These are phyloP conservation scores for Phytophthora hybrid DNA, from an alignment of 352 stramenopile genomes.

Conservation along the genomic window DNA sequence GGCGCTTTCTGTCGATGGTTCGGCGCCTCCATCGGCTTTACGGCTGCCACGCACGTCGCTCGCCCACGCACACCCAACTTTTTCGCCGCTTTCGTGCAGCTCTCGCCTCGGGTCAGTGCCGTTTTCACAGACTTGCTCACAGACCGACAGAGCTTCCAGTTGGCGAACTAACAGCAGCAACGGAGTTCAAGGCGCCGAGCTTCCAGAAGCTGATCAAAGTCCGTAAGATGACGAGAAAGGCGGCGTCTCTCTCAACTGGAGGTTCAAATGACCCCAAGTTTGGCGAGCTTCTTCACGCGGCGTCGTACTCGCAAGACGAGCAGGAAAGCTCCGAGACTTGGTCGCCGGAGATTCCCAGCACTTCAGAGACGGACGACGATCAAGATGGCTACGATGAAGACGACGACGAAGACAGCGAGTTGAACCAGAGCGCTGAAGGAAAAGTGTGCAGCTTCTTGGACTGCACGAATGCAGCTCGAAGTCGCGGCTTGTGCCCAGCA, in stretches of 20 bases:
- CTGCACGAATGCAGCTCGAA: slow-evolving; percentile 59
- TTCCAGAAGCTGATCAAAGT: slow-evolving; percentile 12
- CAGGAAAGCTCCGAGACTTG: slow-evolving; percentile 17
- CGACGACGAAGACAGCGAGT: slow-evolving; percentile 19
- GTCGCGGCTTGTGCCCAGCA: slow-evolving; percentile 62
- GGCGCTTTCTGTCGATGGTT: slow-evolving; percentile 37
- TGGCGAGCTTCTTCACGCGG: slow-evolving; percentile 34
- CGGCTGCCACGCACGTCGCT: slow-evolving; percentile 45
- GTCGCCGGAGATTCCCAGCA: slow-evolving; percentile 23
- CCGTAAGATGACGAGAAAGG: background rate
- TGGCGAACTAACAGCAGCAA: slow-evolving; percentile 18
- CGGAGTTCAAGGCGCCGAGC: slow-evolving; percentile 13
- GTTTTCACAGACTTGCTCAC: slow-evolving; percentile 5
- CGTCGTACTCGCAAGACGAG: slow-evolving; percentile 23
- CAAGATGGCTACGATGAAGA: slow-evolving; percentile 14
- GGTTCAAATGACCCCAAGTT: slow-evolving; percentile 26
- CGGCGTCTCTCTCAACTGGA: background rate
- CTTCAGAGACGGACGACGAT: slow-evolving; percentile 38
- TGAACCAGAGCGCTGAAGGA: background rate
- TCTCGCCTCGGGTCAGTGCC: slow-evolving; percentile 20
- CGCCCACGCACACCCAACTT: slow-evolving; percentile 13
- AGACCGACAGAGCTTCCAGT: slow-evolving; percentile 19
- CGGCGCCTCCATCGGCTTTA: slow-evolving; percentile 36
- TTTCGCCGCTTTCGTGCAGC: slow-evolving; percentile 50
- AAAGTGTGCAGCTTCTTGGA: slow-evolving; percentile 24